Percentiles rank a stretch among this genome's conserved stretches.
These are phyloP conservation scores for Globisporangium viniferum DNA, from an alignment of 352 stramenopile genomes.

Conservation along the genomic window DNA sequence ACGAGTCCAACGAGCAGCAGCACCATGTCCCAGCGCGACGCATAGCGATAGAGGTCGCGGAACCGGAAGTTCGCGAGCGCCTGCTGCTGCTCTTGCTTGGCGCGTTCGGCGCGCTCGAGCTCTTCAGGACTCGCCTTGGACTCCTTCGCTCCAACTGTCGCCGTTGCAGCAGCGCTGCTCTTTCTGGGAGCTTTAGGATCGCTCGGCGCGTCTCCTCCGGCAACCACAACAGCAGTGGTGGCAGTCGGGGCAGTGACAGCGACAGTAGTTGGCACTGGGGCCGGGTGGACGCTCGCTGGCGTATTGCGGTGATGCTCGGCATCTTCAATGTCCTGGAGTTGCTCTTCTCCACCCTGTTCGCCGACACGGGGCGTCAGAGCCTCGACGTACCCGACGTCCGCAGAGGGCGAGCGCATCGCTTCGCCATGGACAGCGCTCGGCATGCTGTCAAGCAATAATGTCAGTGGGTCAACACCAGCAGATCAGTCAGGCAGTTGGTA, in stretches of 20 bases:
- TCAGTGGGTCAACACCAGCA: not conserved
- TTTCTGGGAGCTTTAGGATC: not conserved
- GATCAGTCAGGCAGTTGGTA: not conserved
- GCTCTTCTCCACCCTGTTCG: not conserved
- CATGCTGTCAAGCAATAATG: not conserved
- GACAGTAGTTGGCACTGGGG: not conserved
- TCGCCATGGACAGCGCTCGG: constrained; percentile 6
- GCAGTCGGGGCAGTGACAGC: not conserved
- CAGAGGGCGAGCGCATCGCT: not conserved
- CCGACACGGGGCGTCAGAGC: not conserved
- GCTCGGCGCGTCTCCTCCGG: not conserved
- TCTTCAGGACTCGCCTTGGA: not conserved
- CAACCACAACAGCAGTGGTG: not conserved
- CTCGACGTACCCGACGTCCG: not conserved
- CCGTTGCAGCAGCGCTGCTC: not conserved
- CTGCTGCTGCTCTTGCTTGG: constrained; percentile 4
- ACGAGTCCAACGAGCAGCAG: constrained; percentile 27
- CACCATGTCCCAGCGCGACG: constrained; percentile 25
- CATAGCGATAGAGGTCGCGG: constrained; percentile 32
- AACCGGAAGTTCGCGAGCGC: not conserved
- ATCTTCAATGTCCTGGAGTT: not conserved
- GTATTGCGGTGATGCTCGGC: not conserved
- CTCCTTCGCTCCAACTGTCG: not conserved
- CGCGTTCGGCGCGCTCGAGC: not conserved
- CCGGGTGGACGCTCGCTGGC: not conserved